Evolutionary conservation across 2,329 filamentous ascomycete species (phyloP), one percentile per base, ranked within the genome.

Genomic region (Colletotrichum orchidophilum): DNA sequence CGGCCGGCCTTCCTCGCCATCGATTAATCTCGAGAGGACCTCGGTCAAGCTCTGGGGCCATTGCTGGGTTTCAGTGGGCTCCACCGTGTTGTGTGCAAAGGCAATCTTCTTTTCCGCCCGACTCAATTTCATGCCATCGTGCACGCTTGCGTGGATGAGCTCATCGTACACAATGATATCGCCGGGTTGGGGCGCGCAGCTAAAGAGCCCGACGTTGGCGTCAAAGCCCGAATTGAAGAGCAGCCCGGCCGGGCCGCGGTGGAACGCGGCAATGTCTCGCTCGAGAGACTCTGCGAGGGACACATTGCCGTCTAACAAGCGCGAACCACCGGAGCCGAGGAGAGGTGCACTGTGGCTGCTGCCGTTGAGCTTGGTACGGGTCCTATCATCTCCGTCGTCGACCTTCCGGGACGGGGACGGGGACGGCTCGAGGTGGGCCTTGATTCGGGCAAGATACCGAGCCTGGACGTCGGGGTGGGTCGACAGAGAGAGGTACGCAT

Each of bases 401-500:
- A 3, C 29, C n/a, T 24, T 6, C 9, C n/a, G n/a, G 3, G 55
- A 2, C 18, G 39, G 18, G 39, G 21, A 15, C 13, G 3, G 24
- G 1, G 75, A 66, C 58, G 54, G 12, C 76, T 35, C 58, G 61
- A 63, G 42, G 68, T 61, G 52, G 57, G 63, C 57, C 61, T 71
- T 27, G 12, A 86, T 73, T 0, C 79, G 75, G 2, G 73, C 67
- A 21, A 96, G 85, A 77, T 91, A 95, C 8, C 89, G 91, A 77
- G 90, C 87, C 80, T 93, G 91, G 8, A 89, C 65, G 15, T 77
- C 78, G 0, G 80, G 77, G 39, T 82, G 78, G 3, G 77, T 78
- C 1, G 93, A 91, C 6, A 95, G 91, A 59, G 95, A 94, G 70
- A 97, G 94, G 78, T 96, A 93, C 66, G 89, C 89, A 79, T 95